These are phyloP conservation scores for Pythium brassicae DNA, from an alignment of 352 stramenopile species.

Conservation along the genomic window DNA sequence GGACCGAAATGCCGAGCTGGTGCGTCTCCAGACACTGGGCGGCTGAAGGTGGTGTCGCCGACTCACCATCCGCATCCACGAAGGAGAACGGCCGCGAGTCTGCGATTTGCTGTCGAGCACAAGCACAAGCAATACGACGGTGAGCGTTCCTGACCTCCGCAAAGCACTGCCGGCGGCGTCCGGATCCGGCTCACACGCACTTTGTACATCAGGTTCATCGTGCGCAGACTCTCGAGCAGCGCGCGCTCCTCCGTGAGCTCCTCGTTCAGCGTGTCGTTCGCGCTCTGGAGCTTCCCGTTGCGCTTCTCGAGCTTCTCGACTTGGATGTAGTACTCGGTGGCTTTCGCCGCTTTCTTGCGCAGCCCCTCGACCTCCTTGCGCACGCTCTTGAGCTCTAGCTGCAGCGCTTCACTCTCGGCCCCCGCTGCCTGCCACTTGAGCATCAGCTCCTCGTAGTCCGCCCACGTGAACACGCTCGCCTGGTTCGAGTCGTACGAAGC, in stretches of 20 bases:
- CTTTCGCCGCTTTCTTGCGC: constrained; percentile 33
- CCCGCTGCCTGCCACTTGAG: constrained; percentile 30
- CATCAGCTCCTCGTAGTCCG: constrained; percentile 52
- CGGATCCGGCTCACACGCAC: constrained; percentile 4
- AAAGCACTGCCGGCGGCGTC: not conserved
- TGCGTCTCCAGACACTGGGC: constrained; percentile 20
- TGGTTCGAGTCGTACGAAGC: constrained; percentile 58
- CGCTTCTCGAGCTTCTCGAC: constrained; percentile 62
- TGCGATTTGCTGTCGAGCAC: constrained; percentile 39
- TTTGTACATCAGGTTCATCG: constrained; percentile 70
- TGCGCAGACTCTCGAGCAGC: constrained; percentile 59
- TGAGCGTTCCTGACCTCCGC: not conserved
- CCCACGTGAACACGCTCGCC: constrained; percentile 44
- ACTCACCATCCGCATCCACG: not conserved
- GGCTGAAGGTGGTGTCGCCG: constrained; percentile 2
- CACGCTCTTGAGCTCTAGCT: constrained; percentile 49
- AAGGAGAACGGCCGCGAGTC: constrained; percentile 43
- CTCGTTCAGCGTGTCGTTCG: constrained; percentile 51
- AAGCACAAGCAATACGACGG: not conserved
- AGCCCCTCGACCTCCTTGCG: constrained; percentile 47
- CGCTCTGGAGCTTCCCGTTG: constrained; percentile 42
- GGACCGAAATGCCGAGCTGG: constrained; percentile 30
- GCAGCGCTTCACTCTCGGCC: constrained; percentile 39
- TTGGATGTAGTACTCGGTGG: constrained; percentile 30
- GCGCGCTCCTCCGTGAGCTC: constrained; percentile 62